These are phyloP conservation scores for Pichia cephalocereana DNA, from an alignment of 805 yeast genomes.

Conservation along the genomic window DNA sequence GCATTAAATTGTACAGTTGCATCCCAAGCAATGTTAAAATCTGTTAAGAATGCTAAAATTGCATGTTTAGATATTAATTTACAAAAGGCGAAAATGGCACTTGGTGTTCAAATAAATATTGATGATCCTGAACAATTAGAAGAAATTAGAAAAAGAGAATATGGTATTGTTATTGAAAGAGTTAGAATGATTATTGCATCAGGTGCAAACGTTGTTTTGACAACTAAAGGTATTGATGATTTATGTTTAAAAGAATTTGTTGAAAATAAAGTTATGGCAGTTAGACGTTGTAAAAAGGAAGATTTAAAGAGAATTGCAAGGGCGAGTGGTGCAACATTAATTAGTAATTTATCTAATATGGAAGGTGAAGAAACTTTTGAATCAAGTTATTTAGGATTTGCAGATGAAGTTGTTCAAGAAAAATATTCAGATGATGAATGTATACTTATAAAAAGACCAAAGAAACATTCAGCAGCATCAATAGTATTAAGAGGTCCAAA, in stretches of 20 bases:
- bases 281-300: conserved; percentile 94
- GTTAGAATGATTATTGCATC: conserved; percentile 71
- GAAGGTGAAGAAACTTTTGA: conserved; percentile 96
- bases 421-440: conserved; percentile 95
- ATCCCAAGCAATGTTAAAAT: conserved; percentile 89
- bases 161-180: conserved; percentile 76
- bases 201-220: conserved; percentile 88
- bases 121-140: conserved; percentile 92
- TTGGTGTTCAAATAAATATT: conserved; percentile 95
- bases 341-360: conserved; percentile 80
- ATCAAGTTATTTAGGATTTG: conserved; percentile 72
- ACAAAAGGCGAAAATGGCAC: conserved; percentile 94
- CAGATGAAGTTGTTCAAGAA: conserved; percentile 86
- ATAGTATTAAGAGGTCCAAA: conserved; percentile 93
- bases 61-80: conserved; percentile 88
- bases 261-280: conserved; percentile 89
- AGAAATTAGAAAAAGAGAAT: conserved; percentile 81
- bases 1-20: conserved; percentile 97
- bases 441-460: conserved; percentile 81
- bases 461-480: conserved; percentile 85
- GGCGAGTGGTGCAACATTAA: conserved; percentile 93
- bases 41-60: conserved; percentile 60
- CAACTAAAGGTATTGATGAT: conserved; percentile 94
- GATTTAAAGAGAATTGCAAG: conserved; percentile 94
- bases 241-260: conserved; percentile 85